Conservation (phyloP, 2,329 filamentous ascomycete species). For the Fusarium heterosporum region DNA sequence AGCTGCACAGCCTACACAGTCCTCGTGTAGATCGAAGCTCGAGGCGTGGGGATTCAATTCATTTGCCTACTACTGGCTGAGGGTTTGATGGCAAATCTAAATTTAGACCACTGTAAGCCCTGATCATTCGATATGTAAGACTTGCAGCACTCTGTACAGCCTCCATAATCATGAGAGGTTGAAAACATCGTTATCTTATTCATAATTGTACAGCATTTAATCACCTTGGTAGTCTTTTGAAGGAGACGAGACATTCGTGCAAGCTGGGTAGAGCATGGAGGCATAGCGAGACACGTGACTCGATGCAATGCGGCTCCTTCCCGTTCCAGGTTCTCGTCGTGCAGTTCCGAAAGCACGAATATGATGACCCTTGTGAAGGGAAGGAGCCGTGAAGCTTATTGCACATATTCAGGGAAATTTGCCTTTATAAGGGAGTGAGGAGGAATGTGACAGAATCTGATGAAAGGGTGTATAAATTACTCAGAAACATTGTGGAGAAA, state of each 20-base stretch:
- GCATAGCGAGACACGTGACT: neutral
- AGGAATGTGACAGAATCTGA: slow-evolving; percentile 3
- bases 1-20: slow-evolving; percentile 16
- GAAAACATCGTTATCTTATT: slow-evolving; percentile 1
- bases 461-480: neutral
- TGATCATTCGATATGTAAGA: slow-evolving; percentile 16
- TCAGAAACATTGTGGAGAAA: slow-evolving; percentile 8
- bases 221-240: neutral
- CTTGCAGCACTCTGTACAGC: slow-evolving; percentile 6
- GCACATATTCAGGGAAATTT: neutral
- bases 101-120: slow-evolving; percentile 28
- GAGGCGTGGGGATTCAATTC: slow-evolving; percentile 19
- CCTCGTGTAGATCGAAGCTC: slow-evolving; percentile 15
- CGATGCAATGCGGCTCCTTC: slow-evolving; percentile 1
- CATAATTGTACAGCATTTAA: neutral
- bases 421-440: neutral
- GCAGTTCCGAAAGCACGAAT: slow-evolving; percentile 1
- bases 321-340: neutral
- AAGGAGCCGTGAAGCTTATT: neutral
- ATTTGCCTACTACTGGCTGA: slow-evolving; percentile 21
- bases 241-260: neutral
- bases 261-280: neutral
- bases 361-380: neutral
- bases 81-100: slow-evolving; percentile 23
- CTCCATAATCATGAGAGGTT: neutral